Base-by-base conservation (phyloP, 2,329 filamentous ascomycete species). In the Aspergillus pseudonomiae region DNA sequence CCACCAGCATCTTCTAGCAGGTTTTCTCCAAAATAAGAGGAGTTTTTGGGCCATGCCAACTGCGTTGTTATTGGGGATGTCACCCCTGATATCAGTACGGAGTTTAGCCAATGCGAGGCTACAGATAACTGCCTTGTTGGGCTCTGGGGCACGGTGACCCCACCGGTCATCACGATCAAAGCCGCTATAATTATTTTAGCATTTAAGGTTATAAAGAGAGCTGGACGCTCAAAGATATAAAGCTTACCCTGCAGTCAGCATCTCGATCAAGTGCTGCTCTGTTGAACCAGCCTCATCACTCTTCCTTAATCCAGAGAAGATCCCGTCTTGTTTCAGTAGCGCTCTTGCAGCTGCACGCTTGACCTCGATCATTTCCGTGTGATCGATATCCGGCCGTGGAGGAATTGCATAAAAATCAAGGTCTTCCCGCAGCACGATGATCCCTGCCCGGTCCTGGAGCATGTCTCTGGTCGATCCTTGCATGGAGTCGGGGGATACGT, bases 41-140 rank as follows among this genome's bases (percentile, higher is more conserved):
- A 99, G 86, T 81, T 99, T 99, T 79, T 99, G 95, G 14, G 95
- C 95, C 95, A 99, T 99, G 59, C 94, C 94, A 21, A 98, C 93
- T 0, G 93, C 91, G 75, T 87, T 89, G 72, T 82, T 88, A 73
- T 89, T 93, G 69, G 86, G 89, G 58, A 91, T 83, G 70, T 94
- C 92, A 60, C 93, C 86, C 66, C 83, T 89, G 73, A 96, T 93
- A 72, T 98, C 95, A 64, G 93, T 98, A 60, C 95, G 91, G 70
- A 99, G 86, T 69, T 95, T 90, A 41, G 95, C 95, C 62, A 99
- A 87, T 12, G 94, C 95, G 67, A 99, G 87, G 79, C 93, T 97
- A 85, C 95, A 99, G 71, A 99, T 95, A 64, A 99, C 95, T 24
- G 95, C 95, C 82, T 99, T 99, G 83, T 96, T 96, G 14, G 95